Conservation (phyloP, 495 filamentous ascomycete genomes). For the Sabuloglossum arenarium region DNA sequence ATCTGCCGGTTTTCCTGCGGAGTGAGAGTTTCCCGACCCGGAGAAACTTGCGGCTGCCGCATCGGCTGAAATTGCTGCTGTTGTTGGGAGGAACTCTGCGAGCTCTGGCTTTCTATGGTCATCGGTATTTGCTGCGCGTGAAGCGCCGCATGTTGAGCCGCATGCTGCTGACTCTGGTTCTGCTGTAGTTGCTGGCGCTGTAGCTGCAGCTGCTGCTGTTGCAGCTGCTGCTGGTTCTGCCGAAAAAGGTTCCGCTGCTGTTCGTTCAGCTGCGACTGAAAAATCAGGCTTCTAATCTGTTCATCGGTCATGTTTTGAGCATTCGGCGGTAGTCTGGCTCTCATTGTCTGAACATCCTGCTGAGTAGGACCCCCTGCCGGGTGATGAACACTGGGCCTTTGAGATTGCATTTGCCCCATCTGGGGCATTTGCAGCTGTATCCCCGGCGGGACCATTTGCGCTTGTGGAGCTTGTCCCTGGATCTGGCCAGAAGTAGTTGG, state of each 20-base stretch:
- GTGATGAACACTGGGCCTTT: not conserved
- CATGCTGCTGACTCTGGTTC: slow-evolving; percentile 21
- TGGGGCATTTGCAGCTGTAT: not conserved
- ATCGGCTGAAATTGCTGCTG: slow-evolving; percentile 7
- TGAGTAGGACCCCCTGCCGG: not conserved
- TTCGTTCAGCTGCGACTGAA: not conserved
- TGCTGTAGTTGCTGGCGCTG: slow-evolving; percentile 13
- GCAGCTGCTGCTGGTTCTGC: not conserved
- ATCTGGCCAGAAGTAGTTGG: not conserved
- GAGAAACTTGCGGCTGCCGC: slow-evolving; percentile 10
- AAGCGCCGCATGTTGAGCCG: not conserved
- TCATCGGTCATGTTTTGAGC: not conserved
- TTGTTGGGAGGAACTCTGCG: not conserved
- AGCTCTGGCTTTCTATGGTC: not conserved
- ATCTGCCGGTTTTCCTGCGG: slow-evolving; percentile 25
- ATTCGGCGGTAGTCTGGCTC: not conserved
- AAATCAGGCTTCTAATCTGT: not conserved
- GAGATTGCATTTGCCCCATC: not conserved
- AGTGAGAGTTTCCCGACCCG: slow-evolving; percentile 14
- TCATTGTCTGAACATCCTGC: not conserved
- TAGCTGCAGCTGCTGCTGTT: slow-evolving; percentile 13
- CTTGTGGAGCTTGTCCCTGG: not conserved
- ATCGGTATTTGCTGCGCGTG: not conserved
- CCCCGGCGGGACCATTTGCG: not conserved
- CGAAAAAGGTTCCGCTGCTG: not conserved